These are phyloP conservation scores for Erodium moschatum DNA, from an alignment of 441 rosid species.

Conservation along the genomic window DNA sequence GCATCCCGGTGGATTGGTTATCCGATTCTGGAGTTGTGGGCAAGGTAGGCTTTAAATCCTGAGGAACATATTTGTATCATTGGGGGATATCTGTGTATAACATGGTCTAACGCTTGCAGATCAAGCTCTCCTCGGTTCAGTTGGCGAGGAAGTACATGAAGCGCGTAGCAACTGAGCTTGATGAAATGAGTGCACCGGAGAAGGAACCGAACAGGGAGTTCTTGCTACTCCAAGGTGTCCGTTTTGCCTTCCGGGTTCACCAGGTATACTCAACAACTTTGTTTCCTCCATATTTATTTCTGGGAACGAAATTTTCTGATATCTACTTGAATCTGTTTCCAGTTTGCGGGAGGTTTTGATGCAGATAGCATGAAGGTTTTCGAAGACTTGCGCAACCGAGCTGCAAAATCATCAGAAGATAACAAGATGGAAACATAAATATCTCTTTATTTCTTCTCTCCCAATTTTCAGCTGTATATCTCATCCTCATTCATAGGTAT, in stretches of 20 bases:
- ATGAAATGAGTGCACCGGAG: constrained; percentile 59
- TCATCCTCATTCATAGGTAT: constrained; percentile 6
- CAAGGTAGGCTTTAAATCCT: constrained; percentile 44
- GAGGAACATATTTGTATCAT: not conserved
- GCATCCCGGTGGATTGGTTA: constrained; percentile 79
- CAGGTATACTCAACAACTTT: constrained; percentile 41
- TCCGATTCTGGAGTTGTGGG: constrained; percentile 83
- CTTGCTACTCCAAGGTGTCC: constrained; percentile 82
- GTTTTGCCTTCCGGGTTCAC: constrained; percentile 93
- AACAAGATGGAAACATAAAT: constrained; percentile 36
- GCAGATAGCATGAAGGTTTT: constrained; percentile 97
- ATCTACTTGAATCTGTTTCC: constrained; percentile 21
- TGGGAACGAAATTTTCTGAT: not conserved
- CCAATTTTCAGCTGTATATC: constrained; percentile 1
- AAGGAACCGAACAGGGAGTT: constrained; percentile 92
- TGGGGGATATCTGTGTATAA: not conserved
- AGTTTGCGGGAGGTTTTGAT: constrained; percentile 98
- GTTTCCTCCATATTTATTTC: not conserved
- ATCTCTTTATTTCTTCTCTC: constrained; percentile 15
- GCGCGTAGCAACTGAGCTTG: constrained; percentile 80
- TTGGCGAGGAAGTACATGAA: constrained; percentile 92
- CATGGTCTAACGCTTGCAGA: constrained; percentile 31
- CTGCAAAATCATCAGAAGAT: constrained; percentile 33
- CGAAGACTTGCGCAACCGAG: constrained; percentile 74
- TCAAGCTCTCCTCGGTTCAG: constrained; percentile 92